Percentiles rank a stretch among this genome's conserved stretches.
These are phyloP conservation scores for Trypanosoma cruzi DNA, from an alignment of 208 protist species.

Conservation along the genomic window DNA sequence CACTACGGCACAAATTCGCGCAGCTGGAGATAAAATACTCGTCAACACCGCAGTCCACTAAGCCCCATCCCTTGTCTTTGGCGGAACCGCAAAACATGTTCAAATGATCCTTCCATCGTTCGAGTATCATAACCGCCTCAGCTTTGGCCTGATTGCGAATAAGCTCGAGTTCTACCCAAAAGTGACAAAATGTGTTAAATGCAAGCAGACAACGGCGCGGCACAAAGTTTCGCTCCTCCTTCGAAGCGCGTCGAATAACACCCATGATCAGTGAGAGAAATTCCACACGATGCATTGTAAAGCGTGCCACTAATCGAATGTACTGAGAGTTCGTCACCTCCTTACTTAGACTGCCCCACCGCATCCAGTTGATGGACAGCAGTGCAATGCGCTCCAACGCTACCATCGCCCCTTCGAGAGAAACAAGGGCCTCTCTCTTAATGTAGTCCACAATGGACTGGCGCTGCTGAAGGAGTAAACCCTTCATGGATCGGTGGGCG, in stretches of 20 bases:
- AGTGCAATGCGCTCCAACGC: conserved; percentile 63
- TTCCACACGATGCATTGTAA: conserved; percentile 81
- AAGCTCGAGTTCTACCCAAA: conserved; percentile 76
- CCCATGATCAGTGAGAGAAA: conserved; percentile 80
- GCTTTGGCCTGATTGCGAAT: conserved; percentile 53
- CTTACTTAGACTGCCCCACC: conserved; percentile 43
- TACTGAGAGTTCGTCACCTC: conserved; percentile 44
- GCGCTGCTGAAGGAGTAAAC: conserved; percentile 41
- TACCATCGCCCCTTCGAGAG: conserved; percentile 24
- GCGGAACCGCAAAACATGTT: conserved; percentile 66
- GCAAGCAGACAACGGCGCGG: conserved; percentile 49
- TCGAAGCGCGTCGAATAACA: conserved; percentile 30
- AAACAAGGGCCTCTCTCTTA: conserved; percentile 18
- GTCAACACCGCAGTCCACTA: conserved; percentile 72
- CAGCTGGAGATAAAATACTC: conserved; percentile 70
- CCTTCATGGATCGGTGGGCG: conserved; percentile 37
- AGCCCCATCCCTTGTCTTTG: conserved; percentile 46
- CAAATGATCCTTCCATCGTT: conserved; percentile 84
- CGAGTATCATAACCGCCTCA: conserved; percentile 44
- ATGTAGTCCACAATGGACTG: conserved; percentile 49
- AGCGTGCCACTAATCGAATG: conserved; percentile 66
- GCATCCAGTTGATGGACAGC: conserved; percentile 84
- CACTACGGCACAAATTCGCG: conserved; percentile 38
- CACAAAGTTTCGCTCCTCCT: conserved; percentile 20
- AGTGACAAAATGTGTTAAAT: conserved; percentile 77